These are phyloP conservation scores for Flaveria linearis DNA, from an alignment of 129 eudicot genomes.

Conservation along the genomic window DNA sequence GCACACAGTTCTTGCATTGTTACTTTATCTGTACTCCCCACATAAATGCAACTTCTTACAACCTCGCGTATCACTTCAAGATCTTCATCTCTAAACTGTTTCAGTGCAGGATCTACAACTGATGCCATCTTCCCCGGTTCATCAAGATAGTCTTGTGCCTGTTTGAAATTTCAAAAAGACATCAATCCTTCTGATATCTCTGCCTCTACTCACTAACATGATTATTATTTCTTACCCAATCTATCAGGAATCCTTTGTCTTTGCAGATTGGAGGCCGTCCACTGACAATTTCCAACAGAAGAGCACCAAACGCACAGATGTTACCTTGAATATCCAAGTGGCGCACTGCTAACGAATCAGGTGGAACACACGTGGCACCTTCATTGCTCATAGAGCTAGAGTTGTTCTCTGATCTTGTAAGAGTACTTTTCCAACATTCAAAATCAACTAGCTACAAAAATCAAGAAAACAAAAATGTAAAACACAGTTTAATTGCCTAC, in stretches of 20 bases:
- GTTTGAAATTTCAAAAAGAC: background rate
- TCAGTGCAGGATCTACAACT: constrained; percentile 71
- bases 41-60: constrained; percentile 48
- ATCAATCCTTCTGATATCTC: too few species aligned
- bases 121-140: constrained; percentile 50
- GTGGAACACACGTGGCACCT: constrained; percentile 62
- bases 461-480: constrained; percentile 11
- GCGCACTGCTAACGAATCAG: constrained; percentile 56
- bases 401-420: constrained; percentile 75
- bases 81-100: constrained; percentile 66
- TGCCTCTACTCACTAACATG: background rate
- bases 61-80: constrained; percentile 70
- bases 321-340: constrained; percentile 70
- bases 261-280: constrained; percentile 73
- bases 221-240: constrained; percentile 61
- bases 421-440: constrained; percentile 84
- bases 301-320: constrained; percentile 77
- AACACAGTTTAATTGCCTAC: background rate
- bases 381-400: constrained; percentile 55
- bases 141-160: constrained; percentile 81
- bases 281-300: constrained; percentile 76
- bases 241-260: constrained; percentile 67
- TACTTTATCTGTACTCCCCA: constrained; percentile 41
- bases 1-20: constrained; percentile 61
- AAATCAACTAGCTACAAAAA: constrained; percentile 81